Evolutionary conservation across 169 alveolate genomes (phyloP), one percentile per base, ranked within the genome.

Genomic region (Plasmodium gallinaceum): DNA sequence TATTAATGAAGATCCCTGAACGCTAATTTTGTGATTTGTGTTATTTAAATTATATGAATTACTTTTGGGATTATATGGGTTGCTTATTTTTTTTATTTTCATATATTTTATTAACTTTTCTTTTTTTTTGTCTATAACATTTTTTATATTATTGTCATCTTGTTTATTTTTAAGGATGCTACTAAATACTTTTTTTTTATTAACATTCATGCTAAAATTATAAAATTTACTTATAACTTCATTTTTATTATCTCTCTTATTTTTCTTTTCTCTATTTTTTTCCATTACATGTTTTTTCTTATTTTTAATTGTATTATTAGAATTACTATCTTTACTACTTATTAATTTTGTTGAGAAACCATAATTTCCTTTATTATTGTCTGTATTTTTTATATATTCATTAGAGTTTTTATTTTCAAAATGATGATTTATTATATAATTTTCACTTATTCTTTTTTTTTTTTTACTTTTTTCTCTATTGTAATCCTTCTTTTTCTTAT

Each of bases 141-240:
- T 32, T 43, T 5, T n/a, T 16, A 8, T 0, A 58, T 62, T 51
- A 24, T 62, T 14, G 16, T 76, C 80, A 37, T 78, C 42, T 39
- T 14, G 22, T 45, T 24, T 66, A 48, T 43, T n/a, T 54, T 83
- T 83, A 52, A 51, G 64, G 16, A 62, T 24, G 8, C 57, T 37
- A 26, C 57, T 62, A 62, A 42, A 37, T 4, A 46, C 75, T 42
- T 75, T 75, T 24, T 69, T 75, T 48, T 62, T 75, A 54, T 75
- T 74, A 39, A 60, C 61, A 43, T 32, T 62, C 65, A 75, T 75
- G 6, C 48, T n/a, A 16, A 75, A 75, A 83, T 83, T 39, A 8
- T 22, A 43, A 62, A 61, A 6, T 45, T 46, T 24, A 48, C 48
- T 75, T 16, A 1, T 75, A 61, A 1, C 57, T 43, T 64, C 88